A percentile compares a stretch with the other conserved stretches of the same genome.
Conservation (phyloP, 2,329 filamentous ascomycete species). For the Dothistroma pini region DNA sequence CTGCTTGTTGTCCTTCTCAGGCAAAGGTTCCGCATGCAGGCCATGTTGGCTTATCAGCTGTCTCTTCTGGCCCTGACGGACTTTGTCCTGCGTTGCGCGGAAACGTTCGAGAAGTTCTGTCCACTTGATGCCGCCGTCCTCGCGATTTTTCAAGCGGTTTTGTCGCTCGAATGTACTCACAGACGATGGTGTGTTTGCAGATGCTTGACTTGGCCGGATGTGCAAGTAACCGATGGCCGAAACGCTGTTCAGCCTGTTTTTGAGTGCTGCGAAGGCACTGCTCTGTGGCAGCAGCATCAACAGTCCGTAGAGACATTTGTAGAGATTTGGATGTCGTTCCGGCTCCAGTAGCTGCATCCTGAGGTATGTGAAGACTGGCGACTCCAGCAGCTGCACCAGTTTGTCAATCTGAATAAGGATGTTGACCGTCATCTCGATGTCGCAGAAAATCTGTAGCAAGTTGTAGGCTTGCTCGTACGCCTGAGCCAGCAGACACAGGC, state of each 20-base stretch:
- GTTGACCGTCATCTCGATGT: slow-evolving; percentile 98
- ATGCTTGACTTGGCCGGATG: slow-evolving; percentile 44
- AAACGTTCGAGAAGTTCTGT: slow-evolving; percentile 92
- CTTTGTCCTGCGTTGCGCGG: slow-evolving; percentile 80
- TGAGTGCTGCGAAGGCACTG: slow-evolving; percentile 91
- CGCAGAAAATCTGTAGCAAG: slow-evolving; percentile 92
- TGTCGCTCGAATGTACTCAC: slow-evolving; percentile 48
- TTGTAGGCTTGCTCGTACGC: slow-evolving; percentile 98
- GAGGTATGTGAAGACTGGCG: slow-evolving; percentile 95
- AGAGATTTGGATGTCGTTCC: slow-evolving; percentile 89
- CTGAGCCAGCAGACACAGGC: slow-evolving; percentile 88
- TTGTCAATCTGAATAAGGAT: slow-evolving; percentile 99
- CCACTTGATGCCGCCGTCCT: slow-evolving; percentile 70
- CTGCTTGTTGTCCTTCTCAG: slow-evolving; percentile 22
- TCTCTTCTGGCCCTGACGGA: slow-evolving; percentile 62
- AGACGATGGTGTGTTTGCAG: slow-evolving; percentile 31
- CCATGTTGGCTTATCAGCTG: slow-evolving; percentile 26
- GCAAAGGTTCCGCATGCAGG: slow-evolving; percentile 22
- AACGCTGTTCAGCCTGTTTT: slow-evolving; percentile 94
- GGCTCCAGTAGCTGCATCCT: slow-evolving; percentile 92
- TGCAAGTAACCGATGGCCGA: slow-evolving; percentile 96
- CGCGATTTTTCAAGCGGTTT: slow-evolving; percentile 76
- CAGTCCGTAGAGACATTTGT: slow-evolving; percentile 86
- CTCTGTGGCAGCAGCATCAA: slow-evolving; percentile 98
- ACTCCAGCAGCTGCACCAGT: slow-evolving; percentile 92